Conservation (phyloP, 208 protist genomes). For the Novymonas esmeraldas region DNA sequence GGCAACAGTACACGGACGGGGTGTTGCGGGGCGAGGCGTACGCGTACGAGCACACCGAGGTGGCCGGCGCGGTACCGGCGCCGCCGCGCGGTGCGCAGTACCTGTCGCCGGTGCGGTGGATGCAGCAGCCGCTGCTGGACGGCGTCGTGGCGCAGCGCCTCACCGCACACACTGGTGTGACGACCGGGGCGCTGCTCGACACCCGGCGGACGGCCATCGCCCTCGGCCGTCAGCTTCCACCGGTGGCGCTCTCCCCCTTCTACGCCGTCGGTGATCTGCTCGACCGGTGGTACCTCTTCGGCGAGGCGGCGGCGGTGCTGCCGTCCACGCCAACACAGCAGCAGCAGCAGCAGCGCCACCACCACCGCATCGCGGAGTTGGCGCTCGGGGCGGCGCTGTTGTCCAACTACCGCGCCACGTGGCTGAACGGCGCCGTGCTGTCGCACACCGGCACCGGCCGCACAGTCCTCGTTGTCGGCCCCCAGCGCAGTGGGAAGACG, state of each 20-base stretch:
- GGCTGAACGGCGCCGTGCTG: slow-evolving; percentile 66
- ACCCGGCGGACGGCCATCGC: slow-evolving; percentile 27
- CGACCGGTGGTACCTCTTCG: slow-evolving; percentile 76
- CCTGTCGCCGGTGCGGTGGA: slow-evolving; percentile 41
- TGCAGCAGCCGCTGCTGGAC: slow-evolving; percentile 69
- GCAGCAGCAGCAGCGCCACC: slow-evolving; percentile 12
- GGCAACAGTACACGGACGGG: slow-evolving; percentile 47
- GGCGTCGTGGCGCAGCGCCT: slow-evolving; percentile 68
- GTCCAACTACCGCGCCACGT: slow-evolving; percentile 44
- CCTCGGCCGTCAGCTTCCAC: slow-evolving; percentile 43
- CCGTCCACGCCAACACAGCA: background rate
- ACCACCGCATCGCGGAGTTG: slow-evolving; percentile 41
- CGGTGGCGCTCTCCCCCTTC: slow-evolving; percentile 64
- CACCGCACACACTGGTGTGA: slow-evolving; percentile 52
- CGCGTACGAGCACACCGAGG: slow-evolving; percentile 29
- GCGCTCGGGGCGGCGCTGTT: slow-evolving; percentile 45
- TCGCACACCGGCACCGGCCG: slow-evolving; percentile 38
- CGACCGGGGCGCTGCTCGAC: slow-evolving; percentile 33
- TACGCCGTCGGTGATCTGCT: slow-evolving; percentile 58
- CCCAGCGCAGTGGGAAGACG: slow-evolving; percentile 66
- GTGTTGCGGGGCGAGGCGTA: slow-evolving; percentile 50
- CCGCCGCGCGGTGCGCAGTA: slow-evolving; percentile 7
- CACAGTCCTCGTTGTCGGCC: slow-evolving; percentile 56
- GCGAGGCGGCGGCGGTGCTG: slow-evolving; percentile 25
- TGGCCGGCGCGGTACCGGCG: background rate